A percentile compares a stretch with the other conserved stretches of the same genome.
Conservation (phyloP, 441 rosid genomes). For the Adansonia madagascariensis region DNA sequence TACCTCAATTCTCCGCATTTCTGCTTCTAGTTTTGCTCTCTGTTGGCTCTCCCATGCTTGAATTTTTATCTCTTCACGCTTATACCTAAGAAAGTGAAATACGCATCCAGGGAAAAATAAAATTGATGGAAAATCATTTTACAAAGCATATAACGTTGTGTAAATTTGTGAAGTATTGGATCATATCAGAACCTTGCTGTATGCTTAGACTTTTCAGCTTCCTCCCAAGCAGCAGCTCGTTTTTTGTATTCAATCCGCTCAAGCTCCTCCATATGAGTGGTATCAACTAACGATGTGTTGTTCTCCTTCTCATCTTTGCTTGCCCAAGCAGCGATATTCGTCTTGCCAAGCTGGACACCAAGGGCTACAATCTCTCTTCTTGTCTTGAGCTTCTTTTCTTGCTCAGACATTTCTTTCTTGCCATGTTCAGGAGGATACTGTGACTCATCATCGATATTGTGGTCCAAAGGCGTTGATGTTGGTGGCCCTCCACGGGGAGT, state of each 20-base stretch:
- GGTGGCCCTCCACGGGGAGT: constrained; percentile 74
- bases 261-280: constrained; percentile 44
- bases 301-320: constrained; percentile 76
- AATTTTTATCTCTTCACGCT: constrained; percentile 84
- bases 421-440: constrained; percentile 36
- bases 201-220: constrained; percentile 80
- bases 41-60: constrained; percentile 98
- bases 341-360: constrained; percentile 92
- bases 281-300: constrained; percentile 35
- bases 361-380: constrained; percentile 88
- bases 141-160: constrained; percentile 10
- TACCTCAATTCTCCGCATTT: constrained; percentile 88
- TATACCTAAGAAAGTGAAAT: constrained; percentile 51
- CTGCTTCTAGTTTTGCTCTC: constrained; percentile 88
- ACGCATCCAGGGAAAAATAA: constrained; percentile 9
- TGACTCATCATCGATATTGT: constrained; percentile 42
- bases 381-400: constrained; percentile 81
- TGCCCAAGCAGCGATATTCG: constrained; percentile 98
- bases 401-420: constrained; percentile 66
- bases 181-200: constrained; percentile 61
- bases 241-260: constrained; percentile 66
- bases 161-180: background rate
- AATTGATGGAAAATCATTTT: background rate
- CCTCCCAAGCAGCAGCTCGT: constrained; percentile 93
- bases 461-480: constrained; percentile 47